phyloP scores from a whole-genome alignment of 2,329 filamentous ascomycete species.

The Pseudogymnoascus sp. region DNA sequence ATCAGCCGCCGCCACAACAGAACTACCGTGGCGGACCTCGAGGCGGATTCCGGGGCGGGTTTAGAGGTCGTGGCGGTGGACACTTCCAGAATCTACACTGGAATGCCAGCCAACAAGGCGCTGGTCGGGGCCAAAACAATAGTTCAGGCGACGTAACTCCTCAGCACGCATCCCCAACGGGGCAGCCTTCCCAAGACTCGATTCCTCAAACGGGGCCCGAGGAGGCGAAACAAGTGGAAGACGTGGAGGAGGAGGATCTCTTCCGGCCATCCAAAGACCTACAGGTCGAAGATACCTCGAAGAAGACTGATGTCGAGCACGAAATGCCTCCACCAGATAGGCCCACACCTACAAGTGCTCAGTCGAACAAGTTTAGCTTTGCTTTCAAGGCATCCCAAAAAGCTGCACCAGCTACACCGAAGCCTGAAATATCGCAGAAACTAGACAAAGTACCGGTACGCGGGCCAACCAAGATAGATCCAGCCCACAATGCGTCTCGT shows the following conservation, averaged over 20 bases:
- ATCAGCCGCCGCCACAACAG: constrained; percentile 38
- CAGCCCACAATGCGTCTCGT: constrained; percentile 23
- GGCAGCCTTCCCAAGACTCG: constrained; percentile 22
- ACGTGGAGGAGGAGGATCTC: constrained; percentile 37
- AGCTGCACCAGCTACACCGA: constrained; percentile 47
- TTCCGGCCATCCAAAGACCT: constrained; percentile 59
- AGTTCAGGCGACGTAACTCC: constrained; percentile 32
- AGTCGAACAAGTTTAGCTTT: constrained; percentile 75
- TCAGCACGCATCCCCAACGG: constrained; percentile 27
- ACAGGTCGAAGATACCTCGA: constrained; percentile 54
- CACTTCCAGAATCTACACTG: constrained; percentile 66
- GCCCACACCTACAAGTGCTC: constrained; percentile 37
- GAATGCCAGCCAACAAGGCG: constrained; percentile 51
- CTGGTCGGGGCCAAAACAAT: constrained; percentile 40
- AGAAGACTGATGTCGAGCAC: constrained; percentile 40
- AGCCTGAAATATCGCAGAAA: constrained; percentile 59
- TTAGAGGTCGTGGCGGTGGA: constrained; percentile 42
- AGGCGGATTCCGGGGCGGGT: background rate
- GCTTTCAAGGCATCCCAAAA: constrained; percentile 75
- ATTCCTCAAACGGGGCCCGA: constrained; percentile 21
- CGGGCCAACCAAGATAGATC: constrained; percentile 8
- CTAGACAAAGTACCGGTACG: constrained; percentile 47
- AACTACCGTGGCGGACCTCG: constrained; percentile 24
- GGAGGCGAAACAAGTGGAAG: constrained; percentile 28
- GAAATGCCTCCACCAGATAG: constrained; percentile 50